A percentile compares a stretch with the other conserved stretches of the same genome.
These are phyloP conservation scores for Botrytis aclada DNA, from an alignment of 2,329 filamentous ascomycete species.

Conservation along the genomic window DNA sequence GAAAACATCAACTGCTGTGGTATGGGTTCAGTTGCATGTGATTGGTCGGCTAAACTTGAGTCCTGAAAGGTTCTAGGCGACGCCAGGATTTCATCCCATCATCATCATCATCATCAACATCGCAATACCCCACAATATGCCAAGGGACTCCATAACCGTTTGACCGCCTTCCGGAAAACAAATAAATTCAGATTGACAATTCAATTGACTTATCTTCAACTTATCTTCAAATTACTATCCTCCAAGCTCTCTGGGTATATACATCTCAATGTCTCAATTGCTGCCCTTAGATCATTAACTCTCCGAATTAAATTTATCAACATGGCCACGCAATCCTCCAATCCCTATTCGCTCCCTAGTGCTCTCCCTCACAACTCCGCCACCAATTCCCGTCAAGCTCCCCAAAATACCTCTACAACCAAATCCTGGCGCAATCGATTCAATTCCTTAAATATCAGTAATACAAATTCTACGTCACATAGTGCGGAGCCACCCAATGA, in stretches of 20 bases:
- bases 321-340: constrained; percentile 16
- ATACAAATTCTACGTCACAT: not conserved
- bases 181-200: not conserved
- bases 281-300: not conserved
- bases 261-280: constrained; percentile 8
- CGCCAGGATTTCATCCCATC: not conserved
- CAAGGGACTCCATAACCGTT: not conserved
- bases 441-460: constrained; percentile 4
- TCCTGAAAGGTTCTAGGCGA: not conserved
- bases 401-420: not conserved
- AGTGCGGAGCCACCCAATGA: constrained; percentile 8
- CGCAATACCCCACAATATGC: not conserved
- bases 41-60: not conserved
- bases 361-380: constrained; percentile 22
- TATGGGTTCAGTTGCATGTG: not conserved
- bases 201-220: not conserved
- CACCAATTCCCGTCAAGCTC: constrained; percentile 5
- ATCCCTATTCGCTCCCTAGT: constrained; percentile 28
- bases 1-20: not conserved
- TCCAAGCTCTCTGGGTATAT: not conserved
- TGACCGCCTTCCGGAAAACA: constrained; percentile 2
- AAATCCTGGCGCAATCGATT: constrained; percentile 17
- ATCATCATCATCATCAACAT: not conserved
- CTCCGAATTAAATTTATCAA: not conserved
- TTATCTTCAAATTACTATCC: not conserved